Percentiles rank a stretch among this genome's conserved stretches.
Evolutionary conservation across 306 rosid species (phyloP).

Genomic region (Elaeagnus macrophylla): DNA sequence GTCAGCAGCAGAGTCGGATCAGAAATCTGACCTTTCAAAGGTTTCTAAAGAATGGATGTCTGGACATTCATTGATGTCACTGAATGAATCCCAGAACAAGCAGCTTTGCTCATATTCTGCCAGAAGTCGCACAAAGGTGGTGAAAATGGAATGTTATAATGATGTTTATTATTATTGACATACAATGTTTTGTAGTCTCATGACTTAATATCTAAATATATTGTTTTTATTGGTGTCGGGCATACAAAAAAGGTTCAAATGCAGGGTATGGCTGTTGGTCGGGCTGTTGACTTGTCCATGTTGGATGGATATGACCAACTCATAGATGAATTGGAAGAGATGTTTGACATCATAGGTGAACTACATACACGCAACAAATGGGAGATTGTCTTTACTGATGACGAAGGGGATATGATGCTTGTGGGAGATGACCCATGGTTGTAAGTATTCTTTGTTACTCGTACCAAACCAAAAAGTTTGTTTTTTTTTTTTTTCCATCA

Average conservation of each 20-base stretch:
- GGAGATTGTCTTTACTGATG: slow-evolving; percentile 79
- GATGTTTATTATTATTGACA: neutral
- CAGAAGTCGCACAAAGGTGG: slow-evolving; percentile 91
- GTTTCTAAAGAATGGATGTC: slow-evolving; percentile 37
- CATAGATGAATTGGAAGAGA: slow-evolving; percentile 59
- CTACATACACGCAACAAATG: slow-evolving; percentile 52
- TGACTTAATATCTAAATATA: slow-evolving; percentile 20
- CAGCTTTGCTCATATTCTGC: slow-evolving; percentile 35
- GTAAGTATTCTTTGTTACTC: slow-evolving; percentile 39
- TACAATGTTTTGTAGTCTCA: neutral
- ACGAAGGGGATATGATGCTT: slow-evolving; percentile 92
- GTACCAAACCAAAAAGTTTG: neutral
- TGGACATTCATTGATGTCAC: slow-evolving; percentile 30
- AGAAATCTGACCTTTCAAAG: slow-evolving; percentile 40
- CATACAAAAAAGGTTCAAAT: slow-evolving; percentile 65
- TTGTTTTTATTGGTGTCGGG: slow-evolving; percentile 12
- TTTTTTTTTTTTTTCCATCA: neutral
- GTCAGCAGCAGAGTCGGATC: slow-evolving; percentile 44
- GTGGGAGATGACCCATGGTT: slow-evolving; percentile 83
- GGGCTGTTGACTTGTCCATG: slow-evolving; percentile 78
- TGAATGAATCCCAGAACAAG: slow-evolving; percentile 57
- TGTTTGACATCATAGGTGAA: slow-evolving; percentile 87
- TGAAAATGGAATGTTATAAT: slow-evolving; percentile 5
- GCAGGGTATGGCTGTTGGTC: slow-evolving; percentile 94
- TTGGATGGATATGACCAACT: slow-evolving; percentile 81